Base-by-base conservation (phyloP, 2,329 filamentous ascomycete species). In the Ascochyta rabiei region DNA sequence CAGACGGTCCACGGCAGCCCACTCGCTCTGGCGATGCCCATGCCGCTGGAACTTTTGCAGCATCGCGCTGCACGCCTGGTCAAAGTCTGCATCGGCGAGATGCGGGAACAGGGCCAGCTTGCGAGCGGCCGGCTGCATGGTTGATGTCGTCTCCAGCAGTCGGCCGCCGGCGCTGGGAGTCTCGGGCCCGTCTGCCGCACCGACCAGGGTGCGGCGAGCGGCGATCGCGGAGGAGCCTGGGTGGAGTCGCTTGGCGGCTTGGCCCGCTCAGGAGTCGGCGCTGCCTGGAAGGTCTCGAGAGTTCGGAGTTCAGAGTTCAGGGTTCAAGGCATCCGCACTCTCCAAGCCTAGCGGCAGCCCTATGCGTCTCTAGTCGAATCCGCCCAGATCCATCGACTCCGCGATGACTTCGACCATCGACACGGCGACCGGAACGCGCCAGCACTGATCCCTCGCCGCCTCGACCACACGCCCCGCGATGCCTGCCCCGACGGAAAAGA, bases 401-500 rank as follows among this genome's bases (percentile, higher is more conserved):
- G 6, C 6, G 41, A 70, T 67, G 63, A 57, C 55, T 59, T 52
- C 53, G 48, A 54, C 57, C 34, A 33, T 35, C 59, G 60, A 50
- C 49, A 61, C 50, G 41, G 43, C 45, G 57, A 53, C 42, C 48
- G 66, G 59, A 67, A 48, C 56, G 57, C 62, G 46, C 51, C 62
- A 49, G 61, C 64, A 66, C 53, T 61, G 60, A 63, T 59, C 53
- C 40, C 39, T 41, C 59, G 57, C 58, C 48, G 60, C 48, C 57
- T 57, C 55, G 56, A 60, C 60, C 61, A 42, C 57, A 52, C 33
- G 12, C 38, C 54, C 49, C 57, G 58, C 37, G 52, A 86, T 86
- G 85, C 78, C 85, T 76, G 81, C 86, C 76, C 75, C 77, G 41
- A 62, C 63, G 63, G 89, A 95, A 77, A 90, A 90, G 80, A 92